phyloP scores from a whole-genome alignment of 1,139 yeast genomes.

The Suhomyces bribrorum region DNA sequence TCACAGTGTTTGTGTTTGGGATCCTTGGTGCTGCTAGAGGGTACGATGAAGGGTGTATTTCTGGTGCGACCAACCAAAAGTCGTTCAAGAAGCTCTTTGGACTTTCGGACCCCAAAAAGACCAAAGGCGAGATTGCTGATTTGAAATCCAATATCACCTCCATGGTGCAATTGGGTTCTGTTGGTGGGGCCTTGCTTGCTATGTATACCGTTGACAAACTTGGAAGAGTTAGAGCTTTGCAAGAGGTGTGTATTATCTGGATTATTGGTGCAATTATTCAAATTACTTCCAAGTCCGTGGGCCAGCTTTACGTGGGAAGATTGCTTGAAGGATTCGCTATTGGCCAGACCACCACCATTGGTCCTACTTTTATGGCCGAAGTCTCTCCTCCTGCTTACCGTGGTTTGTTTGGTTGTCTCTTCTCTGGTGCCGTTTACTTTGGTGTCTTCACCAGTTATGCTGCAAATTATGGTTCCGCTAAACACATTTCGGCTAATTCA shows the following conservation, averaged over 20 bases:
- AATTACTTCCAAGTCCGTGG: slow-evolving; percentile 44
- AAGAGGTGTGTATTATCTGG: slow-evolving; percentile 48
- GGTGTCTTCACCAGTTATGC: slow-evolving; percentile 56
- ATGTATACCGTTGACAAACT: slow-evolving; percentile 51
- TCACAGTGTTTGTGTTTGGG: slow-evolving; percentile 55
- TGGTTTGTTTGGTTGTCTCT: slow-evolving; percentile 52
- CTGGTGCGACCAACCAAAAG: slow-evolving; percentile 47
- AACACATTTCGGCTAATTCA: slow-evolving; percentile 30
- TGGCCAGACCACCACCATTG: slow-evolving; percentile 59
- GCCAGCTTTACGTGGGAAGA: slow-evolving; percentile 58
- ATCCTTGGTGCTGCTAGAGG: slow-evolving; percentile 46
- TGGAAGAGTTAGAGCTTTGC: slow-evolving; percentile 57
- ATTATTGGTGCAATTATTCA: slow-evolving; percentile 51
- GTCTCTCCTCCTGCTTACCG: slow-evolving; percentile 55
- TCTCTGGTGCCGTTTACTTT: slow-evolving; percentile 56
- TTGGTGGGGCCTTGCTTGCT: slow-evolving; percentile 59
- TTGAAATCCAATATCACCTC: slow-evolving; percentile 57
- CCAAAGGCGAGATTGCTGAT: slow-evolving; percentile 40
- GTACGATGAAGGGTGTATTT: slow-evolving; percentile 55
- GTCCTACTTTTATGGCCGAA: slow-evolving; percentile 57
- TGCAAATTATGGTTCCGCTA: slow-evolving; percentile 46
- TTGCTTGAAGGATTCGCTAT: slow-evolving; percentile 55
- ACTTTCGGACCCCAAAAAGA: slow-evolving; percentile 40
- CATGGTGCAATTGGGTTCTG: slow-evolving; percentile 64
- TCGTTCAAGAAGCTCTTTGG: slow-evolving; percentile 50